phyloP scores from a whole-genome alignment of 169 alveolate species.

The Neospora caninum region DNA sequence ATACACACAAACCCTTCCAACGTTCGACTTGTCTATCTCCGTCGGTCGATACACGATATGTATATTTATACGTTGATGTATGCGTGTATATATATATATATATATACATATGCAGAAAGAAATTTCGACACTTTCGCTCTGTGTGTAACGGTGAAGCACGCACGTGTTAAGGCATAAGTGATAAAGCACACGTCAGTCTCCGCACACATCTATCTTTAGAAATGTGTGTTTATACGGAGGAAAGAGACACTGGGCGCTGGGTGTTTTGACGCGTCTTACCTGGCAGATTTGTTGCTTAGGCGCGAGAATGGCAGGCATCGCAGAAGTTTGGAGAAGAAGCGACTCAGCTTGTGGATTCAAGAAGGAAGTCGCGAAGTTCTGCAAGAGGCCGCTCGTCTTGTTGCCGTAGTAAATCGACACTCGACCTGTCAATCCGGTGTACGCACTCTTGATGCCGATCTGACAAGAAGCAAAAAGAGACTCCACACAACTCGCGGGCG shows the following conservation, averaged over 20 bases:
- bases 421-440: constrained; percentile 45
- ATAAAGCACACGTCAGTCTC: no score
- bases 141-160: no score
- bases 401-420: constrained; percentile 57
- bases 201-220: not conserved
- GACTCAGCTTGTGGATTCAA: constrained; percentile 12
- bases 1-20: no score
- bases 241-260: no score
- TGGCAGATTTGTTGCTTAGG: constrained; percentile 30
- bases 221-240: not conserved
- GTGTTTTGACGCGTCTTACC: not conserved
- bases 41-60: not conserved
- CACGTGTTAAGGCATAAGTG: no score
- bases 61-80: not conserved
- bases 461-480: constrained; percentile 22
- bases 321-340: not conserved
- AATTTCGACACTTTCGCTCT: not conserved
- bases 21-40: no score
- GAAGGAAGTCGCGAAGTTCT: constrained; percentile 21
- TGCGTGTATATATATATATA: not conserved
- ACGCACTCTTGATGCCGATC: constrained; percentile 46
- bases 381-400: constrained; percentile 65
- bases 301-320: not conserved
- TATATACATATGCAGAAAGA: no score
- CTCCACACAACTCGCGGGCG: no score